Evolutionary conservation across 1,284 basidiomycete species (phyloP), one percentile per base, ranked within the genome.

Genomic region (Microbotryum silenes-acaulis): DNA sequence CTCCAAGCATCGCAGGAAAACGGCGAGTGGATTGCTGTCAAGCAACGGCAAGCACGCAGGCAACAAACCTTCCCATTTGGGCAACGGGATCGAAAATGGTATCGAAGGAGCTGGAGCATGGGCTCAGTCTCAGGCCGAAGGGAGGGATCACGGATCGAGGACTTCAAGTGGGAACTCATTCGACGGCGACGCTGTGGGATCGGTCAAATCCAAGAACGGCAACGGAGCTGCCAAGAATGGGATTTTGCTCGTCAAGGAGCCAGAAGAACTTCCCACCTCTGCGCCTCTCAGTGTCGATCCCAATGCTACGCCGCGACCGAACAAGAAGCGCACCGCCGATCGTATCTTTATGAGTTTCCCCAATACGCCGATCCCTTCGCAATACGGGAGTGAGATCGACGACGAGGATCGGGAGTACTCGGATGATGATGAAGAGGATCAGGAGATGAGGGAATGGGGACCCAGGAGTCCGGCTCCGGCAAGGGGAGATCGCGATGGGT

Each of bases 321-420:
- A 52, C 8, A 65, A 63, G 53, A 53, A 54, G 50, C 56, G 56
- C 20, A 51, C 51, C 37, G 37, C 37, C 37, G 37, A 42, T 25
- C 48, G 62, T 47, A 62, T 68, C 53, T 72, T 72, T 44, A 53
- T 63, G 29, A 59, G 54, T 9, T 72, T 71, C 65, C 71, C 71
- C 1, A 71, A 72, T 55, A 69, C 67, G 42, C 72, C 69, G 7
- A 55, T 62, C 20, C 55, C 61, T 23, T 59, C 57, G 14, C 45
- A 59, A 16, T 58, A 56, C 70, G 46, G 67, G 50, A 69, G 66
- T 57, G 70, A 70, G 47, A 70, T 72, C 61, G 66, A 71, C 44
- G 69, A 46, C n/a, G 62, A 37, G 6, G 51, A 50, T n/a, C 62
- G 53, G 21, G 46, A 63, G 25, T 57, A 61, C 3, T 58, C 65